These are phyloP conservation scores for Striga asiatica DNA, from an alignment of 257 asterid genomes.

Conservation along the genomic window DNA sequence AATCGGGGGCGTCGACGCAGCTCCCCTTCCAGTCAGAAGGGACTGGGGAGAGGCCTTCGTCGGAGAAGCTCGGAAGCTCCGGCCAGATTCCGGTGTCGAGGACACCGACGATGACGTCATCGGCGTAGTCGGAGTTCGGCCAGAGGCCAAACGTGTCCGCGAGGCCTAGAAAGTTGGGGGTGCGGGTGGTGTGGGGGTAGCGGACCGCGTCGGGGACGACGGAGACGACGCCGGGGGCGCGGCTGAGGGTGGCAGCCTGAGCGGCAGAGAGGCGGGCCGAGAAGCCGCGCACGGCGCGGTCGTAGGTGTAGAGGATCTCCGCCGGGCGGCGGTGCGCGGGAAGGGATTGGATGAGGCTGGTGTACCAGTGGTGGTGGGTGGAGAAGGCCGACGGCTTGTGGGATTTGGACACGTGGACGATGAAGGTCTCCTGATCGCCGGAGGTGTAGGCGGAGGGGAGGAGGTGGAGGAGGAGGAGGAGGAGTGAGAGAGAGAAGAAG, in stretches of 20 bases:
- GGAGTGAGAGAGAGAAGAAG: conserved; percentile 16
- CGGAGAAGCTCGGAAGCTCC: conserved; percentile 76
- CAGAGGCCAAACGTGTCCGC: conserved; percentile 65
- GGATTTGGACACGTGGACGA: conserved; percentile 60
- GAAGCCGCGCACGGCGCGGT: conserved; percentile 58
- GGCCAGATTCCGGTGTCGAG: conserved; percentile 98
- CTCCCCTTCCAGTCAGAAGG: conserved; percentile 74
- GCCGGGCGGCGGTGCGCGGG: conserved; percentile 43
- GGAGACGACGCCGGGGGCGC: conserved; percentile 45
- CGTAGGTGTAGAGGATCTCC: conserved; percentile 58
- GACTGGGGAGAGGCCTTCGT: conserved; percentile 48
- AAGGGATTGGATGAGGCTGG: conserved; percentile 53
- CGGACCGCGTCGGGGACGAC: conserved; percentile 59
- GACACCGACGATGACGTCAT: conserved; percentile 70
- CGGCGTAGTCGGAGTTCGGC: conserved; percentile 81
- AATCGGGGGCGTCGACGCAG: conserved; percentile 50
- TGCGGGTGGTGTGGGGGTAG: conserved; percentile 68
- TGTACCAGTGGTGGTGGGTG: conserved; percentile 69
- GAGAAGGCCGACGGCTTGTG: conserved; percentile 53
- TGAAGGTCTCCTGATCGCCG: conserved; percentile 49
- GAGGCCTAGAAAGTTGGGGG: conserved; percentile 63
- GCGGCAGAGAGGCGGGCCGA: conserved; percentile 51
- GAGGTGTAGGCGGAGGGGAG: conserved; percentile 23
- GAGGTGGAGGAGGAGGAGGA: conserved; percentile 22
- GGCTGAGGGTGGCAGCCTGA: conserved; percentile 47